Percentiles rank a stretch among this genome's conserved stretches.
Evolutionary conservation across 805 yeast genomes (phyloP).

Genomic region (Sungouiella thailandica): DNA sequence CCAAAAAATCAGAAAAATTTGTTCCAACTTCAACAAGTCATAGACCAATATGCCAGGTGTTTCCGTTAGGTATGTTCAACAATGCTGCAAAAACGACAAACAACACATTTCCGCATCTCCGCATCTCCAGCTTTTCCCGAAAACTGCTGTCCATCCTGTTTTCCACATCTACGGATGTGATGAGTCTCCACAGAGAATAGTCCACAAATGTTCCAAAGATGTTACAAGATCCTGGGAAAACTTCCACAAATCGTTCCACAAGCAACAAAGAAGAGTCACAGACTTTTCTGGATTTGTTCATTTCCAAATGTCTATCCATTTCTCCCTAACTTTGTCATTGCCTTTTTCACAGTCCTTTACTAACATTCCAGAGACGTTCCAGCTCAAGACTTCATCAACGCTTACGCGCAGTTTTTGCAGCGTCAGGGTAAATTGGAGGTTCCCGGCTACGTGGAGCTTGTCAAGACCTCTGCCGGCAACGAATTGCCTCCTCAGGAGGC

Average conservation of each 20-base stretch:
- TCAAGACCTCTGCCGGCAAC: slow-evolving; percentile 98
- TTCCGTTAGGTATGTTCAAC: slow-evolving; percentile 84
- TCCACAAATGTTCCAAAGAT: too few species aligned
- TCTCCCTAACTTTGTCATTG: too few species aligned
- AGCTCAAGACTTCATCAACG: slow-evolving; percentile 99
- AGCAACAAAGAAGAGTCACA: too few species aligned
- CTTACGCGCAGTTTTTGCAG: slow-evolving; percentile 99
- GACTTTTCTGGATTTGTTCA: too few species aligned
- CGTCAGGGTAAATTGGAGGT: slow-evolving; percentile 99
- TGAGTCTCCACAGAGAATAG: too few species aligned
- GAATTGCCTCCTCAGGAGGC: slow-evolving; percentile 99
- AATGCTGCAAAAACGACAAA: background rate
- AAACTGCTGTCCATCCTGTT: too few species aligned
- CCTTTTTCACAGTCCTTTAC: slow-evolving; percentile 12
- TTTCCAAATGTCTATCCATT: too few species aligned
- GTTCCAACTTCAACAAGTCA: slow-evolving; percentile 10
- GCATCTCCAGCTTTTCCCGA: too few species aligned
- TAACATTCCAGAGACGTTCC: slow-evolving; percentile 92
- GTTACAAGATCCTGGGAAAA: too few species aligned
- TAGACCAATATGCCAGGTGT: slow-evolving; percentile 88
- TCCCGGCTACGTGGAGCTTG: slow-evolving; percentile 99
- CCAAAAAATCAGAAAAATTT: slow-evolving; percentile 14
- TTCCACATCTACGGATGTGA: too few species aligned
- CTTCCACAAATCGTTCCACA: too few species aligned
- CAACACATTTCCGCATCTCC: too few species aligned